Evolutionary conservation across 768 basidiomycete species (phyloP).

Genomic region (Pleurotus salmoneostramineus): DNA sequence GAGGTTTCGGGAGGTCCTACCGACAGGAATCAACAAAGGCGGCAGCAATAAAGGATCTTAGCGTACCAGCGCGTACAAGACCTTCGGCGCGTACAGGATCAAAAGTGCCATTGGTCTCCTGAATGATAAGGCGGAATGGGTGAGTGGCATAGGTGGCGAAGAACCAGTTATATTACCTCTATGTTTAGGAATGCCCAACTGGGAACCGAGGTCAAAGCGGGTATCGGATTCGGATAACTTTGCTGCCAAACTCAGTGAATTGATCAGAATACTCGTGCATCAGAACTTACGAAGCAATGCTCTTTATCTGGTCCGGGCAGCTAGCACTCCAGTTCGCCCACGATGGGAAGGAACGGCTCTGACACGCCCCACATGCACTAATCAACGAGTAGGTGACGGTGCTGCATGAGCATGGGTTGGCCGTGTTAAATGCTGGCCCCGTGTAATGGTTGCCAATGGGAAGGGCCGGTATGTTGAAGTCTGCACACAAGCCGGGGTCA

Average conservation of each 20-base stretch:
- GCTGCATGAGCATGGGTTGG: conserved; percentile 47
- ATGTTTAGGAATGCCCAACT: conserved; percentile 64
- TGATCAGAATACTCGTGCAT: background rate
- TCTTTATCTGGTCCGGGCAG: conserved; percentile 31
- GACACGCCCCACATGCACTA: conserved; percentile 57
- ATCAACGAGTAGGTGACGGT: conserved; percentile 52
- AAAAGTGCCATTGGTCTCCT: conserved; percentile 31
- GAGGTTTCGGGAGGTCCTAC: conserved; percentile 14
- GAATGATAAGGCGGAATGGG: conserved; percentile 2
- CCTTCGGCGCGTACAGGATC: conserved; percentile 27
- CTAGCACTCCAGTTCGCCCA: conserved; percentile 50
- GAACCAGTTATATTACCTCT: conserved; percentile 21
- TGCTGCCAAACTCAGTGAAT: background rate
- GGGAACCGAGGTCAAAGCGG: conserved; percentile 45
- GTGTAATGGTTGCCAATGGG: conserved; percentile 11
- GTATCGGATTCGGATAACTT: conserved; percentile 48
- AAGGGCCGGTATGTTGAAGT: conserved; percentile 21
- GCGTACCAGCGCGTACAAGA: background rate
- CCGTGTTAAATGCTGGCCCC: conserved; percentile 15
- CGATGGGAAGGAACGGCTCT: conserved; percentile 36
- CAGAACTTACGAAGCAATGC: conserved; percentile 10
- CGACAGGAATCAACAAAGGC: background rate
- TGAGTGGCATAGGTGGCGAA: background rate
- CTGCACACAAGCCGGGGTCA: conserved; percentile 13
- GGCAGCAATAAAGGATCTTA: background rate